phyloP scores from a whole-genome alignment of 768 basidiomycete genomes.

The Hericium coralloides region DNA sequence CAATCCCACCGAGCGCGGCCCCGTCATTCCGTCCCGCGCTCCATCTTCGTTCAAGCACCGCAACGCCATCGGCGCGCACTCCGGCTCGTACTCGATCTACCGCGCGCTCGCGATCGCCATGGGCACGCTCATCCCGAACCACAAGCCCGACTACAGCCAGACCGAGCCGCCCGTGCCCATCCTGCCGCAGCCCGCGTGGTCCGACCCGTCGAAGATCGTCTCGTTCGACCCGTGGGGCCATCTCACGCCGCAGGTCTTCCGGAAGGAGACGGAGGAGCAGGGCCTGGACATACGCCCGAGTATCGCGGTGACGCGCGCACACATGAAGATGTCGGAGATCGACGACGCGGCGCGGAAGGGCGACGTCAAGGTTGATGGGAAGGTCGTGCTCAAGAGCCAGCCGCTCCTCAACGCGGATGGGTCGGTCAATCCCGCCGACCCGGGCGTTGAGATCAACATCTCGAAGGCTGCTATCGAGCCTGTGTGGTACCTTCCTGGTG shows the following conservation, averaged over 20 bases:
- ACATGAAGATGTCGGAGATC: conserved; percentile 91
- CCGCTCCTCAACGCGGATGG: conserved; percentile 61
- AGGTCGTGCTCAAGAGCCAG: conserved; percentile 63
- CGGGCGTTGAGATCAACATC: conserved; percentile 82
- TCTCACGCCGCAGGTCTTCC: conserved; percentile 67
- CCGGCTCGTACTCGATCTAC: conserved; percentile 92
- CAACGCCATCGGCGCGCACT: conserved; percentile 91
- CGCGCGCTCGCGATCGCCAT: conserved; percentile 89
- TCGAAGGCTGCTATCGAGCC: conserved; percentile 95
- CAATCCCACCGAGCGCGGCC: conserved; percentile 61
- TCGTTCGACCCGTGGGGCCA: conserved; percentile 94
- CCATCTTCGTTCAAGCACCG: conserved; percentile 78
- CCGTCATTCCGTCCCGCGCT: conserved; percentile 83
- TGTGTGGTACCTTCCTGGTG: conserved; percentile 91
- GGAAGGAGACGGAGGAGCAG: conserved; percentile 45
- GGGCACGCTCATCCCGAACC: conserved; percentile 67
- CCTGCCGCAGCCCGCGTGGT: conserved; percentile 73
- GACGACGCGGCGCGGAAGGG: conserved; percentile 75
- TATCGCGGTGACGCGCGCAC: conserved; percentile 87
- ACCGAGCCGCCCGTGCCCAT: conserved; percentile 83
- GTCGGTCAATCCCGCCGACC: conserved; percentile 40
- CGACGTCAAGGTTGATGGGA: conserved; percentile 69
- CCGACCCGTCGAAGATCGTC: conserved; percentile 71
- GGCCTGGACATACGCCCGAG: conserved; percentile 86
- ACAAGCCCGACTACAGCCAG: conserved; percentile 74